Base-by-base conservation (phyloP, 2,329 filamentous ascomycete species). In the Biscogniauxia mediterranea region DNA sequence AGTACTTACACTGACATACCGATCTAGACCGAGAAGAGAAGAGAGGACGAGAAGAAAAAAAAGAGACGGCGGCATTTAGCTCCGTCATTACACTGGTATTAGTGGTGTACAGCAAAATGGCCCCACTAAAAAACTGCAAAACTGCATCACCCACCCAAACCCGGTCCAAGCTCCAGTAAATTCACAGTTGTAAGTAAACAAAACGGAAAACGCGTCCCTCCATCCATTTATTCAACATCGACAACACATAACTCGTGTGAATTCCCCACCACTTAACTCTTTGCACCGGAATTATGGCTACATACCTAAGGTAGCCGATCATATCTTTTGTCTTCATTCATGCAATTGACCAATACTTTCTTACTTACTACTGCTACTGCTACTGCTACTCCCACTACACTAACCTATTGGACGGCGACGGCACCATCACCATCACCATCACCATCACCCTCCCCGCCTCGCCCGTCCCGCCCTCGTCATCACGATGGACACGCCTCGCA, bases 401-500 rank as follows among this genome's bases (percentile, higher is more conserved):
- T 4, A 32, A 32, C 7, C 28, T 61, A 59, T 56, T 61, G 50
- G 56, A 54, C 64, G 58, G 59, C 28, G 23, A 23, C 23, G 23
- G 23, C 23, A 23, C 23, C 63, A 32, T 59, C 46, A 38, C 13
- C 32, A 38, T 21, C 49, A 51, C 38, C 52, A 21, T 57, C 28
- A 32, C 54, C 57, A 38, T 57, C 57, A 42, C 53, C 57, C 42
- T 46, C n/a, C 51, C 61, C 58, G 53, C 64, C 54, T 54, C 56
- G 38, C 11, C 15, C 38, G 11, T 46, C 59, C 62, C 54, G 54
- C 57, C 55, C 55, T 60, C 57, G 53, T 57, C 62, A 62, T 60
- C 59, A 73, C n/a, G n/a, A n/a, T 96, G 77, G 90, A 95, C 78
- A 96, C 93, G 69, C 94, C 94, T 71, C 89, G 90, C 74, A 96